Evolutionary conservation across 2,329 filamentous ascomycete genomes (phyloP).

Genomic region (Apiospora hydei): DNA sequence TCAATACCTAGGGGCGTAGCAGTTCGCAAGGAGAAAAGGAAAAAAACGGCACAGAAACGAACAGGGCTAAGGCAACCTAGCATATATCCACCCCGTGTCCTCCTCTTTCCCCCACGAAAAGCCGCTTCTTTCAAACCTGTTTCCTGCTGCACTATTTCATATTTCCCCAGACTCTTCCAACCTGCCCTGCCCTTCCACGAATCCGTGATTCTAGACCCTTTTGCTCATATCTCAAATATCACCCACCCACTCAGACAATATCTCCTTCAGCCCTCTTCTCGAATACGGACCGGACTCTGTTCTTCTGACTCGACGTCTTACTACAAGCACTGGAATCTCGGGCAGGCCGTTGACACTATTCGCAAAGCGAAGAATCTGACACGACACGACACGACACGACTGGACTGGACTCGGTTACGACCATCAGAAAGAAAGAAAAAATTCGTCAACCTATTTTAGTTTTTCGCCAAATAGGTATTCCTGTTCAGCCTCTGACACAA

Average conservation of each 20-base stretch:
- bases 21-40: background rate
- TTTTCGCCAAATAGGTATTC: background rate
- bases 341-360: conserved; percentile 10
- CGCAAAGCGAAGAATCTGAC: background rate
- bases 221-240: background rate
- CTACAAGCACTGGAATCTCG: background rate
- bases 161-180: conserved; percentile 14
- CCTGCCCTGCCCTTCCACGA: background rate
- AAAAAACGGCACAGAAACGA: background rate
- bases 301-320: background rate
- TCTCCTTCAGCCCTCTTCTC: background rate
- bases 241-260: background rate
- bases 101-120: conserved; percentile 7
- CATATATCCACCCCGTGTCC: conserved; percentile 15
- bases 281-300: background rate
- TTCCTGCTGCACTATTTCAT: conserved; percentile 10
- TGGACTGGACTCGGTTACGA: conserved; percentile 2
- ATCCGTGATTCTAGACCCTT: conserved; percentile 20
- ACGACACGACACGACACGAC: background rate
- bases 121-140: conserved; percentile 7
- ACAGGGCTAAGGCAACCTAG: background rate
- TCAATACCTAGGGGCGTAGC: background rate
- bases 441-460: background rate
- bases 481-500: conserved; percentile 13
- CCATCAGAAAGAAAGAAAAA: background rate